Percentiles rank a stretch among this genome's conserved stretches.
Conservation (phyloP, 768 basidiomycete genomes). For the Leccinum fibrillosum region DNA sequence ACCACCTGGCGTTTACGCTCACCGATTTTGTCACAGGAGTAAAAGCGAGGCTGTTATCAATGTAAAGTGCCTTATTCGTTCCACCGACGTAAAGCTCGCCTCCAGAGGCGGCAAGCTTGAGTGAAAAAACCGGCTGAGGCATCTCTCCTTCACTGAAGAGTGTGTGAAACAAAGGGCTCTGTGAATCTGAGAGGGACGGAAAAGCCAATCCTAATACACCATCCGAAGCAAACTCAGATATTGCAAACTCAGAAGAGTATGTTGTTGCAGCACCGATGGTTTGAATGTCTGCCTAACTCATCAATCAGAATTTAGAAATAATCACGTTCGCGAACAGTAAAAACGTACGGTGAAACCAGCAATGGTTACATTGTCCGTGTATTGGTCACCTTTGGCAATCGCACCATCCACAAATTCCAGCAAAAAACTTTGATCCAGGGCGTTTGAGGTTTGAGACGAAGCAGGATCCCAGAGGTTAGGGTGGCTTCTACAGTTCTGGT, state of each 20-base stretch:
- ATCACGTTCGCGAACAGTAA: neutral
- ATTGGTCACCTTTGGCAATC: slow-evolving; percentile 30
- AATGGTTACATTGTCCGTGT: slow-evolving; percentile 30
- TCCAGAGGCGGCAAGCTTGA: neutral
- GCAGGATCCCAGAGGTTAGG: too few relatives aligned
- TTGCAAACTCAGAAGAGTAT: too few relatives aligned
- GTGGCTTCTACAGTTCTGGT: neutral
- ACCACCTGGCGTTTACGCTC: neutral
- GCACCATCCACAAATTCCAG: too few relatives aligned
- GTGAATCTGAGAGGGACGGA: neutral
- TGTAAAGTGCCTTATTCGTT: neutral
- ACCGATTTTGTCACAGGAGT: neutral
- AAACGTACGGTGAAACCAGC: slow-evolving; percentile 3
- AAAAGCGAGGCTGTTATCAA: neutral
- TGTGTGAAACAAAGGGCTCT: neutral
- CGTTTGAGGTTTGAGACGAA: too few relatives aligned
- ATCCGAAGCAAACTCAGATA: too few relatives aligned
- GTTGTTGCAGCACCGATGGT: too few relatives aligned
- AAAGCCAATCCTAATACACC: too few relatives aligned
- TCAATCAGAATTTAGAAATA: neutral
- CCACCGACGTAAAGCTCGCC: neutral
- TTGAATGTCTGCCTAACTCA: neutral
- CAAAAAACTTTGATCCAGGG: too few relatives aligned
- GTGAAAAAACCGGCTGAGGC: neutral
- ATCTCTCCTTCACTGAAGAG: neutral